Base-by-base conservation (phyloP, 2,329 filamentous ascomycete species). In the Camptophora hylomeconis region DNA sequence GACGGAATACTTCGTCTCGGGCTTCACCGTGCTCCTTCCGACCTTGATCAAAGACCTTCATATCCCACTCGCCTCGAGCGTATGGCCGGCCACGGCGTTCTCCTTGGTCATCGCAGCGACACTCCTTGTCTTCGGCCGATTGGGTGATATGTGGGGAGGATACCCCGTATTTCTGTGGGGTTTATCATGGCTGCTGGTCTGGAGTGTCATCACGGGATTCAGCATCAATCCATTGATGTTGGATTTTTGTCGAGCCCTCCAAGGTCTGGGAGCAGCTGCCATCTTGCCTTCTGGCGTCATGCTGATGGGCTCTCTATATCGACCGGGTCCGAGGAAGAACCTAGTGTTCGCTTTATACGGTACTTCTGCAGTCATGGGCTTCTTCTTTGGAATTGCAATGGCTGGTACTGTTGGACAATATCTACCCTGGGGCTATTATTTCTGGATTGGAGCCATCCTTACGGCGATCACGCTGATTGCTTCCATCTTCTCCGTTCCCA, bases 231-330 rank as follows among this genome's bases (percentile, higher is more conserved):
- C 74, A 35, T 50, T 71, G 28, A 80, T 83, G 73, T 61, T 86
- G 37, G 76, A 82, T 40, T 60, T 78, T 31, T 80, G 74, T 46
- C 75, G 80, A 29, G 79, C 79, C 6, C 55, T 84, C 23, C 78
- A 83, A 50, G 80, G 80, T 0, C 54, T 87, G 6, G 80, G 78
- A 1, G 66, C 76, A 2, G 76, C 78, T 1, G 76, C 78, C 0
- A 80, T 80, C 36, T 50, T 82, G 10, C 75, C 76, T 1, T 69
- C 72, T 1, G 69, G 73, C 1, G 65, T 82, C 32, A 75, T 74
- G 54, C 58, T 80, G 9, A 52, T 79, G 1, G 73, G 73, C 1
- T 68, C 61, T 24, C 65, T 61, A 3, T 80, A 80, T 45, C 61
- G 73, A 3, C 74, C 75, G 0, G 73, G 74, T 0, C 73, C 72